These are phyloP conservation scores for Sporothrix pallida DNA, from an alignment of 2,329 filamentous ascomycete genomes.

Conservation along the genomic window DNA sequence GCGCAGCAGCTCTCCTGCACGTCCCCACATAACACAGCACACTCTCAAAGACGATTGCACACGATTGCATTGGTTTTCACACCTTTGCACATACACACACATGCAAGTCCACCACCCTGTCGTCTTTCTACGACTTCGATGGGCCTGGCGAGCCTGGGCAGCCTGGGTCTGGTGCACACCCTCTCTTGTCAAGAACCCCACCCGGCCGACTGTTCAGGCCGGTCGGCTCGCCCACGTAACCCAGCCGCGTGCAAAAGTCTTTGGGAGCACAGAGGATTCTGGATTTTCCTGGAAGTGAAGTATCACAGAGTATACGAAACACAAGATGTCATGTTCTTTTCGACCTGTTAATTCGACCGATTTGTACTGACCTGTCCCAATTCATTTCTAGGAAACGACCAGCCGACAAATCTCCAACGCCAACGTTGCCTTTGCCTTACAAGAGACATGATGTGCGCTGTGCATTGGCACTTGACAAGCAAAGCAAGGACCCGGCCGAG, in stretches of 20 bases:
- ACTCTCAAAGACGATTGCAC: not conserved
- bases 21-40: slow-evolving; percentile 3
- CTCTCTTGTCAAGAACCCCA: slow-evolving; percentile 4
- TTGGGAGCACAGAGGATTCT: not conserved
- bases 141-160: not conserved
- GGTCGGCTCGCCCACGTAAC: not conserved
- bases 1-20: not conserved
- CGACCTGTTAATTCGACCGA: not conserved
- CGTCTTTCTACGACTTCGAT: not conserved
- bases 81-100: not conserved
- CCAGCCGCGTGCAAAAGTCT: slow-evolving; percentile 7
- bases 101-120: slow-evolving; percentile 1
- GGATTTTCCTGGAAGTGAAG: too few relatives aligned
- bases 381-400: not conserved
- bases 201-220: slow-evolving; percentile 13
- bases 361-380: not conserved
- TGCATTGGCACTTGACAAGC: not conserved
- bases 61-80: not conserved
- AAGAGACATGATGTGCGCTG: not conserved
- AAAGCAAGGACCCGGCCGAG: not conserved
- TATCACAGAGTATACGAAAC: too few relatives aligned
- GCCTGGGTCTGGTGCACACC: not conserved
- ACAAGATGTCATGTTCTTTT: not conserved
- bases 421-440: not conserved
- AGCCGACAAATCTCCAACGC: too few relatives aligned